Conservation (phyloP, 495 filamentous ascomycete genomes). For the Neurospora sp. region DNA sequence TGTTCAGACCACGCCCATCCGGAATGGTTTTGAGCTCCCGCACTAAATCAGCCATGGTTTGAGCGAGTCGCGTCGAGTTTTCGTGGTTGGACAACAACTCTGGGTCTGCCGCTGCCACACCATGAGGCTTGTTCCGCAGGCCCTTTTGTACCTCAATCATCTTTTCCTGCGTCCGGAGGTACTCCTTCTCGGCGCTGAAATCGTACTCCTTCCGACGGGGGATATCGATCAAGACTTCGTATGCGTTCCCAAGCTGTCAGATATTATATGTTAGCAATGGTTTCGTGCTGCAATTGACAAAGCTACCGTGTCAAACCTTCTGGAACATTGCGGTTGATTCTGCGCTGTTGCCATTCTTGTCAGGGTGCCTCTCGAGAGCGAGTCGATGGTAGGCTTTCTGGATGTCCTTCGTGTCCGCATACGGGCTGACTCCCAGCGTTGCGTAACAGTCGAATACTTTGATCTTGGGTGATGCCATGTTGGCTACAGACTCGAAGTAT, state of each 20-base stretch:
- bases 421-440: background rate
- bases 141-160: background rate
- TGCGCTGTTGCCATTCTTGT: background rate
- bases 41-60: background rate
- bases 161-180: background rate
- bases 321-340: background rate
- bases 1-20: too few relatives aligned
- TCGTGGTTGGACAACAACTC: background rate
- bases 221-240: accelerated
- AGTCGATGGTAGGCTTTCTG: background rate
- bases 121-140: background rate
- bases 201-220: background rate
- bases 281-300: background rate
- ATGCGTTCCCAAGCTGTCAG: background rate
- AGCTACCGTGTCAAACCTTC: background rate
- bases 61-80: background rate
- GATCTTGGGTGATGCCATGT: background rate
- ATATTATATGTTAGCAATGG: background rate
- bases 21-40: background rate
- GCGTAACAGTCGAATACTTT: background rate
- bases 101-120: background rate
- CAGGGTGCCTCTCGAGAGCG: too few relatives aligned
- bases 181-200: background rate
- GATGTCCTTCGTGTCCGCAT: background rate
- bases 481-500: background rate